Base-by-base conservation (phyloP, 2,329 filamentous ascomycete species). In the Geoglossum cookeanum region DNA sequence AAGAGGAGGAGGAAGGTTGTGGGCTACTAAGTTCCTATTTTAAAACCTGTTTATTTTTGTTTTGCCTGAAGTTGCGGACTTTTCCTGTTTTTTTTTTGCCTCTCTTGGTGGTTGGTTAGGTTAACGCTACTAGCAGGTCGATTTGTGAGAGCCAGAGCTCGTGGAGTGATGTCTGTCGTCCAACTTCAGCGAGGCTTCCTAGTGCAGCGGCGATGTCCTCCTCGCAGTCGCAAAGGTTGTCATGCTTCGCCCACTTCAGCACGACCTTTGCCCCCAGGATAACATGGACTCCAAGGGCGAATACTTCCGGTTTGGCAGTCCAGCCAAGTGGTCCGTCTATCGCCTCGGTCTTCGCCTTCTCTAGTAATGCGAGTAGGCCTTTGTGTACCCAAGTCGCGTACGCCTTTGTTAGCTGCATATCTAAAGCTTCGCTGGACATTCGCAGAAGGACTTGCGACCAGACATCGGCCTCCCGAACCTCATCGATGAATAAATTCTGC, bases 401-500 rank as follows among this genome's bases (percentile, higher is more conserved):
- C 0, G 60, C 52, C 2, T 53, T 37, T 17, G 30, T 13, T 9
- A 53, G 32, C 30, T 37, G 49, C 17, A n/a, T n/a, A 5, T 53
- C 22, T 22, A 9, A 5, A 8, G 49, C 32, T 27, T n/a, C 59
- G 48, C 3, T 62, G 9, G 33, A 59, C 3, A 74, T 58, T 0
- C 62, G 59, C 4, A 63, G 60, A 33, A 85, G 70, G 2, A 79
- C 71, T 15, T 67, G 68, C 0, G 75, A 70, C 88, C 89, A 96
- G n/a, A 80, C 67, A 17, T 75, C 70, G 3, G 81, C 75, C 67
- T 96, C 90, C 53, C 81, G 75, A 4, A 87, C 79, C 62, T 89
- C 83, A 67, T 97, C 91, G 55, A 91, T 74, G 68, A 87, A 97
- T n/a, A 96, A 75, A 66, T 98, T 98, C 67, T 94, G 89, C 67